Evolutionary conservation across 139 green algal genomes (phyloP).

Genomic region (Mesotaenium endlicherianum): DNA sequence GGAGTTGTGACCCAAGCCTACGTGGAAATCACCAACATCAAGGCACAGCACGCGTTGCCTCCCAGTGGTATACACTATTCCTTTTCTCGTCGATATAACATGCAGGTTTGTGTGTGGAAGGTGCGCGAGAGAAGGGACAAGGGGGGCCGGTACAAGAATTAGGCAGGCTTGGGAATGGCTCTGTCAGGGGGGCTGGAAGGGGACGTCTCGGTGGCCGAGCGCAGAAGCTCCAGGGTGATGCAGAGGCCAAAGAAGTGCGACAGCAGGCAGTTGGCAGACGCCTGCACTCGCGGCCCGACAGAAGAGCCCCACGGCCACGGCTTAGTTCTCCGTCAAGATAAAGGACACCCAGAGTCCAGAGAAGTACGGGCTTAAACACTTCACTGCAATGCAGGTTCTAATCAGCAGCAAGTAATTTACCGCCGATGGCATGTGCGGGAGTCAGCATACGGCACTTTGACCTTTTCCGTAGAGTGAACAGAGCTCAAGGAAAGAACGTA

Average conservation of each 20-base stretch:
- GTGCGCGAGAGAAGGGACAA: no score
- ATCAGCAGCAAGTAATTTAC: background rate
- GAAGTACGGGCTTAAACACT: no score
- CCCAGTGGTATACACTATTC: no score
- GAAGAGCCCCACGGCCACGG: background rate
- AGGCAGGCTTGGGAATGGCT: constrained; percentile 42
- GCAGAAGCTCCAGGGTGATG: constrained; percentile 79
- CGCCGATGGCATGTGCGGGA: background rate
- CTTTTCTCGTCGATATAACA: no score
- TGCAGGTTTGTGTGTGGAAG: no score
- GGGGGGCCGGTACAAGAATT: no score
- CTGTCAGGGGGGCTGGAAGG: constrained; percentile 41
- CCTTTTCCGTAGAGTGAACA: background rate
- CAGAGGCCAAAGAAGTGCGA: constrained; percentile 85
- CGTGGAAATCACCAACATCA: no score
- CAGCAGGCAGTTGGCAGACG: constrained; percentile 87
- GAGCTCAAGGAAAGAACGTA: no score
- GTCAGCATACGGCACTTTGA: background rate
- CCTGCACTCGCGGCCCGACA: constrained; percentile 57
- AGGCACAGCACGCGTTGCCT: no score
- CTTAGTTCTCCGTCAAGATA: background rate
- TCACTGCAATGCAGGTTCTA: no score
- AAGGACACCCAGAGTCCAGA: background rate
- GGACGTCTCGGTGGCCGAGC: constrained; percentile 14
- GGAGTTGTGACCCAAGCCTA: no score